Evolutionary conservation across 2,329 filamentous ascomycete genomes (phyloP).

Genomic region (Metarhizium humberi): DNA sequence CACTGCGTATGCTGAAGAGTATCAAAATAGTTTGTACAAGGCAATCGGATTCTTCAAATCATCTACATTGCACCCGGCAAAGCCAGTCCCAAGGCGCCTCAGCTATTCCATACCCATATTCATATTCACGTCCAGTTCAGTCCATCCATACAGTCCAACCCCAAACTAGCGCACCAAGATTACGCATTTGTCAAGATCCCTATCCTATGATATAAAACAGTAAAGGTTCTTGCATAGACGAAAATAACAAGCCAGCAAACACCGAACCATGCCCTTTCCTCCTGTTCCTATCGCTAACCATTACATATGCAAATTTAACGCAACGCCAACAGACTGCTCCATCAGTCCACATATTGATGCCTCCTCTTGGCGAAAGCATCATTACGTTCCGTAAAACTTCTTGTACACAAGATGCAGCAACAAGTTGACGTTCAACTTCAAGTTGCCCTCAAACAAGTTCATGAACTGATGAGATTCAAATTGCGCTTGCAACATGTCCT

Average conservation of each 20-base stretch:
- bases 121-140: neutral
- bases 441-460: constrained; percentile 77
- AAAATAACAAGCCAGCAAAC: neutral
- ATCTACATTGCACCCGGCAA: neutral
- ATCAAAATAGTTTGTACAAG: neutral
- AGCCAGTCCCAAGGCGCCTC: neutral
- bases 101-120: neutral
- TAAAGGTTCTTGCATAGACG: neutral
- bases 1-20: neutral
- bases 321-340: neutral
- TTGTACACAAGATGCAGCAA: constrained; percentile 95
- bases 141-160: neutral
- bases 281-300: neutral
- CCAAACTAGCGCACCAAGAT: neutral
- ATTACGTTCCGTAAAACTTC: constrained; percentile 79
- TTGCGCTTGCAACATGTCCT: constrained; percentile 90
- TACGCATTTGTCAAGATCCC: neutral
- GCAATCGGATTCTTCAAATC: neutral
- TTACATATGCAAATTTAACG: neutral
- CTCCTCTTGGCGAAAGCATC: neutral
- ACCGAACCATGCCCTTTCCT: constrained; percentile 3
- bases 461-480: constrained; percentile 97
- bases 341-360: neutral
- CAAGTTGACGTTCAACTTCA: constrained; percentile 92
- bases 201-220: neutral